Evolutionary conservation across 2,329 filamentous ascomycete genomes (phyloP).

Genomic region (Bertia moriformis): DNA sequence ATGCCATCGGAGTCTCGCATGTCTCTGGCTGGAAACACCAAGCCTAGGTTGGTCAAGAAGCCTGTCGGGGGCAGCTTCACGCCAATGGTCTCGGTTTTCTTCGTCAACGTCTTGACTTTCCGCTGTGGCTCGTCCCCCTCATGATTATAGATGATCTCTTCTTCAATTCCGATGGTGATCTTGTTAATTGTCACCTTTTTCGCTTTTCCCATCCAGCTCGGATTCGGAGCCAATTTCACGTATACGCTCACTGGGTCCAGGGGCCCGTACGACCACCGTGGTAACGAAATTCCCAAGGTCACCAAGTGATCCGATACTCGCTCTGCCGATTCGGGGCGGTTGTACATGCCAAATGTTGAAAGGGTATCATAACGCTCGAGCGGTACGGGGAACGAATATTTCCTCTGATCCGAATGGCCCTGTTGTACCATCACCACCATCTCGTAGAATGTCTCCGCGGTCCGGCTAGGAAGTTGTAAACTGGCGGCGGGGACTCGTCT

Average conservation of each 20-base stretch:
- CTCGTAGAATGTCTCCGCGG: conserved; percentile 95
- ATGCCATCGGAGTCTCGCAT: conserved; percentile 76
- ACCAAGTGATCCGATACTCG: conserved; percentile 80
- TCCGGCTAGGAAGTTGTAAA: conserved; percentile 75
- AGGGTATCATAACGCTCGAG: conserved; percentile 89
- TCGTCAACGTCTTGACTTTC: conserved; percentile 75
- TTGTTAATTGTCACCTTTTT: conserved; percentile 85
- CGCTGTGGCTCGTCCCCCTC: conserved; percentile 89
- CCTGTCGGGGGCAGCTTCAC: conserved; percentile 79
- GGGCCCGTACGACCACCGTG: conserved; percentile 91
- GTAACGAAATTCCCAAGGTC: conserved; percentile 78
- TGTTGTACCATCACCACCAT: conserved; percentile 92
- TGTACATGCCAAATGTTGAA: conserved; percentile 99
- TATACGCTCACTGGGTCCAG: conserved; percentile 91
- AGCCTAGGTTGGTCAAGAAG: conserved; percentile 80
- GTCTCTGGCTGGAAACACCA: conserved; percentile 84
- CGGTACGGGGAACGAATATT: conserved; percentile 81
- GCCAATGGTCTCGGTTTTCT: conserved; percentile 67
- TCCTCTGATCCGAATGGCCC: conserved; percentile 71
- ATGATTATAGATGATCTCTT: conserved; percentile 97
- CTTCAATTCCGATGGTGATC: conserved; percentile 85
- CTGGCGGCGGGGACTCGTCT: conserved; percentile 83
- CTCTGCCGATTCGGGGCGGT: conserved; percentile 78
- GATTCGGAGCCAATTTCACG: conserved; percentile 83
- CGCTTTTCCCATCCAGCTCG: conserved; percentile 80